Evolutionary conservation across 202 grass and related monocot genomes (phyloP).

Genomic region (Panicum hallii): DNA sequence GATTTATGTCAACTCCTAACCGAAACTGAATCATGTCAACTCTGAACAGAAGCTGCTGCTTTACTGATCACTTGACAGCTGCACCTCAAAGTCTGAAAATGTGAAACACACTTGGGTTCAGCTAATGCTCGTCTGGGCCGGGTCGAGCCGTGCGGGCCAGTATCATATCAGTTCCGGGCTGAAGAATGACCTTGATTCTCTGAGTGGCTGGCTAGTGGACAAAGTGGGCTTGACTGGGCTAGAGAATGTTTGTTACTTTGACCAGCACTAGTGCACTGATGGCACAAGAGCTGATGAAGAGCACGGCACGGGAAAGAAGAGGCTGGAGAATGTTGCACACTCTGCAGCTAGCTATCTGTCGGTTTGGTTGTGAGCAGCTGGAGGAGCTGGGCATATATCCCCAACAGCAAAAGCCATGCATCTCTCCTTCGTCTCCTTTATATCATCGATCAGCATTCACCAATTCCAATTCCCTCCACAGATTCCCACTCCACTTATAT

Average conservation of each 20-base stretch:
- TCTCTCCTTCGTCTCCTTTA: conserved; percentile 44
- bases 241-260: neutral
- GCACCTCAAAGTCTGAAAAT: neutral
- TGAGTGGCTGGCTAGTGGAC: neutral
- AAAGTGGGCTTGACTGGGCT: conserved; percentile 28
- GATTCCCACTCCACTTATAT: conserved; percentile 63
- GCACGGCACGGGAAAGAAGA: neutral
- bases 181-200: neutral
- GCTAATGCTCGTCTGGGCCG: neutral
- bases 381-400: conserved; percentile 57
- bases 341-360: neutral
- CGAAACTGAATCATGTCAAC: neutral
- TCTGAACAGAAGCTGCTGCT: neutral
- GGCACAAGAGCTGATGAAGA: neutral
- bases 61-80: neutral
- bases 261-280: neutral
- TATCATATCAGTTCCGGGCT: neutral
- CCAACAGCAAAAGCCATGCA: conserved; percentile 54
- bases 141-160: no score
- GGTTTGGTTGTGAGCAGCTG: no score
- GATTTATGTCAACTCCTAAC: conserved; percentile 16
- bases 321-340: conserved; percentile 16
- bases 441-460: conserved; percentile 31
- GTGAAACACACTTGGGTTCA: neutral
- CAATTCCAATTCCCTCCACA: conserved; percentile 42